Percentiles rank a stretch among this genome's conserved stretches.
phyloP scores from a whole-genome alignment of 805 yeast genomes.

The Candida insectorum region DNA sequence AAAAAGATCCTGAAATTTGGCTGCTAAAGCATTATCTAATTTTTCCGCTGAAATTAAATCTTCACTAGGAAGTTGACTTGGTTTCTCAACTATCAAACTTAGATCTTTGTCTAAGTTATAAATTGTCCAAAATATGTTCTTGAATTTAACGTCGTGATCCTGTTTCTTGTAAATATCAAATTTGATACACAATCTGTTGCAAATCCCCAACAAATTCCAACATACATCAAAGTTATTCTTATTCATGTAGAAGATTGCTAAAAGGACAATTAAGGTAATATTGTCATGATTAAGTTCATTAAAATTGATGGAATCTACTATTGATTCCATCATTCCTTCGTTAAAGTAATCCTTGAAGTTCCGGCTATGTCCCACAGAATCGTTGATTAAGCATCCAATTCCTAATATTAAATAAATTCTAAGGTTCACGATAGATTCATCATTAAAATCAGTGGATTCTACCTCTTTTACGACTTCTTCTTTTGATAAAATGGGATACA shows the following conservation, averaged over 20 bases:
- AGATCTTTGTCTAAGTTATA: slow-evolving; percentile 38
- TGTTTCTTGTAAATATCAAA: slow-evolving; percentile 18
- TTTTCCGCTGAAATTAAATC: not conserved
- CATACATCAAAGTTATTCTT: slow-evolving; percentile 23
- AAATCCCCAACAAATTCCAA: slow-evolving; percentile 35
- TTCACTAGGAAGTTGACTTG: slow-evolving; percentile 30
- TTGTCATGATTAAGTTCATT: slow-evolving; percentile 22
- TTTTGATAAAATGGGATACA: slow-evolving; percentile 33
- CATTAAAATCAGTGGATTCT: slow-evolving; percentile 24
- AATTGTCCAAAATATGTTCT: slow-evolving; percentile 33
- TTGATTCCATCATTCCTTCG: slow-evolving; percentile 27
- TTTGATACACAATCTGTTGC: slow-evolving; percentile 24
- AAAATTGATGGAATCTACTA: slow-evolving; percentile 32
- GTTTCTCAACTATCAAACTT: slow-evolving; percentile 29
- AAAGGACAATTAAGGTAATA: slow-evolving; percentile 27
- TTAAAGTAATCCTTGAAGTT: slow-evolving; percentile 28
- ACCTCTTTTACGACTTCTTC: slow-evolving; percentile 18
- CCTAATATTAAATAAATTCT: slow-evolving; percentile 37
- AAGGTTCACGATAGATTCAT: slow-evolving; percentile 34
- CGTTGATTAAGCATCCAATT: slow-evolving; percentile 37
- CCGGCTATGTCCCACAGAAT: slow-evolving; percentile 19
- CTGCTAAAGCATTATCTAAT: slow-evolving; percentile 10
- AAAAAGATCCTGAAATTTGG: slow-evolving; percentile 19
- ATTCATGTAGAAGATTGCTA: slow-evolving; percentile 29
- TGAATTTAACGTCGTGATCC: slow-evolving; percentile 3